Conservation (phyloP, 1,284 basidiomycete species). For the Cryptococcus neoformans region DNA sequence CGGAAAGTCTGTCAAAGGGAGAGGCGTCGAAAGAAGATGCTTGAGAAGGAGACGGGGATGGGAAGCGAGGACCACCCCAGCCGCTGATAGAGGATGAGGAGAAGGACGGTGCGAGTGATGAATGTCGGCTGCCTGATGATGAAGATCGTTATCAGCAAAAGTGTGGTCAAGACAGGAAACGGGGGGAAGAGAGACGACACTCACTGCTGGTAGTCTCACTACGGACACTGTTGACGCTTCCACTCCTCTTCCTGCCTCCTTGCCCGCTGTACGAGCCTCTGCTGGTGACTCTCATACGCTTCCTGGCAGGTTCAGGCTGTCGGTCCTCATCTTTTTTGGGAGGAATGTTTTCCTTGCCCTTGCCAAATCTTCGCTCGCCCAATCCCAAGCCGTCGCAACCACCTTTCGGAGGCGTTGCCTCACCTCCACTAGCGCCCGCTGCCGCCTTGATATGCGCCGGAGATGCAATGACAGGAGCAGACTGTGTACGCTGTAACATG, state of each 20-base stretch:
- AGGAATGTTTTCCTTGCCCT: constrained; percentile 47
- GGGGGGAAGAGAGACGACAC: neutral
- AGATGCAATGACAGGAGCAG: constrained; percentile 15
- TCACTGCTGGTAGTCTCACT: constrained; percentile 30
- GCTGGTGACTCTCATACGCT: constrained; percentile 30
- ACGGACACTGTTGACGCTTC: constrained; percentile 37
- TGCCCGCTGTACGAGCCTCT: constrained; percentile 14
- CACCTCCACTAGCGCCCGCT: constrained; percentile 5
- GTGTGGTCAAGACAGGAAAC: neutral
- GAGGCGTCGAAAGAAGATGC: constrained; percentile 28
- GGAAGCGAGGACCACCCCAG: constrained; percentile 17
- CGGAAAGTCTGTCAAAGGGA: constrained; percentile 19
- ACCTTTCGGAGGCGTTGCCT: constrained; percentile 6
- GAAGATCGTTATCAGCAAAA: neutral
- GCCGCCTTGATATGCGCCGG: constrained; percentile 7
- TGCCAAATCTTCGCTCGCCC: constrained; percentile 23
- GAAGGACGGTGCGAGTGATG: constrained; percentile 23
- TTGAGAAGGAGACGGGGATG: constrained; percentile 37
- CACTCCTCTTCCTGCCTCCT: constrained; percentile 17
- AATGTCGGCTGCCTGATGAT: constrained; percentile 13
- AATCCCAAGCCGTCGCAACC: constrained; percentile 16
- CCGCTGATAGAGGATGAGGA: constrained; percentile 14
- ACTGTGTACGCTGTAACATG: constrained; percentile 26
- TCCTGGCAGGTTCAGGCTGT: constrained; percentile 19
- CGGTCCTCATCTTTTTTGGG: constrained; percentile 33